These are phyloP conservation scores for Suhomyces anneliseae DNA, from an alignment of 1,139 yeast genomes.

Conservation along the genomic window DNA sequence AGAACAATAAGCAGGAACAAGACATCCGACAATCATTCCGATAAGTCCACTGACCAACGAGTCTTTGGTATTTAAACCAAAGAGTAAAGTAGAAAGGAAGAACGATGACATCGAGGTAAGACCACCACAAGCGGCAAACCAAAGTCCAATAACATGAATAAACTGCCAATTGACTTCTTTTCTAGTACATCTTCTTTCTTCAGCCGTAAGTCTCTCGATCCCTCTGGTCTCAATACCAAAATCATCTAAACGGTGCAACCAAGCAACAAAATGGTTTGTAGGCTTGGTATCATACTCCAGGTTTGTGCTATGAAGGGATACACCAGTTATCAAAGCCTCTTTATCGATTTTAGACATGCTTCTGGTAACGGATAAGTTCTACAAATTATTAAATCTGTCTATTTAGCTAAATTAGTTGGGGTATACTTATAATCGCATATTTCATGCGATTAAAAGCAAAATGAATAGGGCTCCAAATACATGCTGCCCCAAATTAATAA, in stretches of 20 bases:
- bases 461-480: too few relatives aligned
- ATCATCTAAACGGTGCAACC: conserved; percentile 24
- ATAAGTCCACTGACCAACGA: conserved; percentile 34
- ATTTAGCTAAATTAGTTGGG: too few relatives aligned
- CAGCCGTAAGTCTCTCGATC: conserved; percentile 29
- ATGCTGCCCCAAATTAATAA: too few relatives aligned
- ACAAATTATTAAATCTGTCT: too few relatives aligned
- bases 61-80: conserved; percentile 29
- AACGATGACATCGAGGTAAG: conserved; percentile 42
- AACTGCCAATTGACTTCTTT: conserved; percentile 13
- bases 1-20: conserved; percentile 41
- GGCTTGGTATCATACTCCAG: neutral
- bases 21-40: conserved; percentile 35
- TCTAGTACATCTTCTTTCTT: conserved; percentile 20
- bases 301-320: neutral
- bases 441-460: conserved; percentile 1
- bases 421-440: neutral
- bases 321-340: neutral
- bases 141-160: conserved; percentile 26
- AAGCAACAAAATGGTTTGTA: conserved; percentile 2
- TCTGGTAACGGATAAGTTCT: neutral
- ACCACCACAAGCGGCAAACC: conserved; percentile 45
- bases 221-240: conserved; percentile 35
- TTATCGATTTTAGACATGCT: neutral
- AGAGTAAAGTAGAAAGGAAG: conserved; percentile 34